These are phyloP conservation scores for Aureobasidium pullulans DNA, from an alignment of 2,329 filamentous ascomycete species.

Conservation along the genomic window DNA sequence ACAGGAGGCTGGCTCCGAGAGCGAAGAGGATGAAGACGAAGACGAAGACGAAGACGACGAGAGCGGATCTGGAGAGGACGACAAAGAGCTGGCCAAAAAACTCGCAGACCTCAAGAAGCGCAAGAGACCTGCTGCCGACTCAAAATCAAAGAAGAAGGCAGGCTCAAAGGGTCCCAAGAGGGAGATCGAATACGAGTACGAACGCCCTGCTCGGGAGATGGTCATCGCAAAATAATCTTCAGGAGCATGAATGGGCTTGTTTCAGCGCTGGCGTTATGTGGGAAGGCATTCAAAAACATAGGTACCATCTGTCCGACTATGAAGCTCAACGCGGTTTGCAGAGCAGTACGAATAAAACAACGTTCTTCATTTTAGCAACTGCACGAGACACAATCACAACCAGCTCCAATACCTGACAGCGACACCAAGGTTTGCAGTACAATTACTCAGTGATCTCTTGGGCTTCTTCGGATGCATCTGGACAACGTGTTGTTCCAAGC, in stretches of 20 bases:
- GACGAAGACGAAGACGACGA: slow-evolving; percentile 42
- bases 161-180: slow-evolving; percentile 50
- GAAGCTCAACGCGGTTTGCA: neutral
- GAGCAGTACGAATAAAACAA: neutral
- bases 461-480: too few relatives aligned
- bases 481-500: too few relatives aligned
- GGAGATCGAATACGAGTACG: slow-evolving; percentile 72
- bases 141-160: slow-evolving; percentile 48
- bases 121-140: slow-evolving; percentile 43
- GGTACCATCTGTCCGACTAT: neutral
- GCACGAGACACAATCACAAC: neutral
- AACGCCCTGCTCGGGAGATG: slow-evolving; percentile 43
- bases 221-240: slow-evolving; percentile 10
- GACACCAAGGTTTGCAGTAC: too few relatives aligned
- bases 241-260: neutral
- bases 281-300: slow-evolving; percentile 1
- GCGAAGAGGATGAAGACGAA: slow-evolving; percentile 52
- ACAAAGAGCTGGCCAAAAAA: slow-evolving; percentile 44
- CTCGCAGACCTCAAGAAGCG: slow-evolving; percentile 50
- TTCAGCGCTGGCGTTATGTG: slow-evolving; percentile 10
- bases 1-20: slow-evolving; percentile 42
- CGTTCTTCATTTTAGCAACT: neutral
- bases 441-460: too few relatives aligned
- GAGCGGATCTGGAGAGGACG: slow-evolving; percentile 46
- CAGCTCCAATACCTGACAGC: too few relatives aligned